These are phyloP conservation scores for Cladosporium halotolerans DNA, from an alignment of 2,329 filamentous ascomycete species.

Conservation along the genomic window DNA sequence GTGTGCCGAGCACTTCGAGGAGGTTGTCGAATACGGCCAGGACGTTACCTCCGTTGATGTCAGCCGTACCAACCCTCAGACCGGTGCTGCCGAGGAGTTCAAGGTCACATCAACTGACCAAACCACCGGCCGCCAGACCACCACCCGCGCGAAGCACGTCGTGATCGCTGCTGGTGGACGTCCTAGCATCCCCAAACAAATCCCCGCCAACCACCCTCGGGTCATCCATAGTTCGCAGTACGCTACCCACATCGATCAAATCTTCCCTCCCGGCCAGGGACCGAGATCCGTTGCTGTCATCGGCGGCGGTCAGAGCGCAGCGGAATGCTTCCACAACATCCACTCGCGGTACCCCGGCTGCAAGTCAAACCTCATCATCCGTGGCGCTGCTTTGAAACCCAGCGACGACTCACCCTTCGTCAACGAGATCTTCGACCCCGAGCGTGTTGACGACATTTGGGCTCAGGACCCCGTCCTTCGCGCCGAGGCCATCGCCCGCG, in stretches of 20 bases:
- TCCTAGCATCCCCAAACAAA: constrained; percentile 62
- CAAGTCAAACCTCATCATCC: constrained; percentile 70
- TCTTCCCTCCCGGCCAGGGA: constrained; percentile 51
- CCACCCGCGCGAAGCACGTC: constrained; percentile 59
- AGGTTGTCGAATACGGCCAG: constrained; percentile 67
- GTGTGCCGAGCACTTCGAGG: constrained; percentile 74
- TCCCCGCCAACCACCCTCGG: constrained; percentile 63
- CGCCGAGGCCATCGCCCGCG: constrained; percentile 54
- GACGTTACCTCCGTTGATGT: constrained; percentile 70
- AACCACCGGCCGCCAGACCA: constrained; percentile 49
- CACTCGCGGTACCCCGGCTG: constrained; percentile 76
- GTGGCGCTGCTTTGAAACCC: constrained; percentile 74
- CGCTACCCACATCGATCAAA: constrained; percentile 54
- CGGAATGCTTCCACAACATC: constrained; percentile 90
- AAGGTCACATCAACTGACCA: constrained; percentile 59
- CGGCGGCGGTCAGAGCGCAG: constrained; percentile 85
- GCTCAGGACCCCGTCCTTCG: constrained; percentile 59
- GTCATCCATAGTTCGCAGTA: constrained; percentile 90
- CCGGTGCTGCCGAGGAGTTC: constrained; percentile 57
- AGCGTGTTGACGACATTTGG: constrained; percentile 72
- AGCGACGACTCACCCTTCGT: constrained; percentile 97
- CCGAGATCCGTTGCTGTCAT: constrained; percentile 75
- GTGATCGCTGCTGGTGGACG: constrained; percentile 62
- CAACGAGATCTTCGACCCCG: constrained; percentile 93
- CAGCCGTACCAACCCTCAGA: constrained; percentile 39